phyloP scores from a whole-genome alignment of 768 basidiomycete species.

The Rhodotorula graminis region DNA sequence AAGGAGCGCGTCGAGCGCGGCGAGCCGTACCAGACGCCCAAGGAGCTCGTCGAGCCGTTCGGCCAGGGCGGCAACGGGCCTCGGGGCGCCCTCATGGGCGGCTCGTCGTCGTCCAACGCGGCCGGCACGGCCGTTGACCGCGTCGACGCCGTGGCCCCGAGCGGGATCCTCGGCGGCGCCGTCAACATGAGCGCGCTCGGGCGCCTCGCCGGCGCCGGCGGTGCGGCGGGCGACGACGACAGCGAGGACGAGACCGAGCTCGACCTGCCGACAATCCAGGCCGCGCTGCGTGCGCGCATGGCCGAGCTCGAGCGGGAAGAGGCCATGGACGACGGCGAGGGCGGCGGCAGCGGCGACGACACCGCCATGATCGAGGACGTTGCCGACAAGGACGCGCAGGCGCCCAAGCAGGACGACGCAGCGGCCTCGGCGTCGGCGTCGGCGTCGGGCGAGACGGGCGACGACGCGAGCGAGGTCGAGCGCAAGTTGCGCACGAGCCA shows the following conservation, averaged over 20 bases:
- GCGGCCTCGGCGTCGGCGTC: too few relatives aligned
- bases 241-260: constrained; percentile 40
- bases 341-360: constrained; percentile 38
- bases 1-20: constrained; percentile 69
- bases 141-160: not conserved
- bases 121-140: constrained; percentile 8
- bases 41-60: constrained; percentile 63
- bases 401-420: too few relatives aligned
- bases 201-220: constrained; percentile 1
- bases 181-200: not conserved
- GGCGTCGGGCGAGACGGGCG: not conserved
- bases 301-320: constrained; percentile 57
- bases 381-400: not conserved
- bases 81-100: constrained; percentile 31
- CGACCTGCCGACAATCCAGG: constrained; percentile 38
- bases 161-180: constrained; percentile 16
- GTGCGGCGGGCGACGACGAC: constrained; percentile 23
- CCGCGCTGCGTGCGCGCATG: constrained; percentile 33
- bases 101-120: not conserved
- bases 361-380: constrained; percentile 1
- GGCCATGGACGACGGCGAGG: constrained; percentile 46
- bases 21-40: constrained; percentile 74
- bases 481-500: not conserved
- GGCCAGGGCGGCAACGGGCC: constrained; percentile 32
- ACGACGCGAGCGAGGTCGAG: not conserved